A percentile compares a stretch with the other conserved stretches of the same genome.
phyloP scores from a whole-genome alignment of 2,329 filamentous ascomycete species.

The Colletotrichum noveboracense region DNA sequence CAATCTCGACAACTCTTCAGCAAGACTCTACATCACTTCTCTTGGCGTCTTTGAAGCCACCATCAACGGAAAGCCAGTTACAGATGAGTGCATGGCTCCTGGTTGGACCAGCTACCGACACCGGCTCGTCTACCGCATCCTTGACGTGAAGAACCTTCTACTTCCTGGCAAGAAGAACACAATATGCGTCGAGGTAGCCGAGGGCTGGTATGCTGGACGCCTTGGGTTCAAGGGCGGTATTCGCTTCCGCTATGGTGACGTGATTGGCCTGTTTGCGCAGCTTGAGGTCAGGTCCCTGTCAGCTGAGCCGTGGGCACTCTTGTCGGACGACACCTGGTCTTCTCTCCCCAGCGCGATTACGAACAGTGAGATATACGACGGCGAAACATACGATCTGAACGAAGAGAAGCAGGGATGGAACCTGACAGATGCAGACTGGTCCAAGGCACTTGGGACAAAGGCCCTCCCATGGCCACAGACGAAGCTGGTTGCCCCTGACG shows the following conservation, averaged over 20 bases:
- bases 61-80: slow-evolving; percentile 40
- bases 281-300: slow-evolving; percentile 27
- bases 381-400: slow-evolving; percentile 35
- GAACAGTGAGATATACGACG: slow-evolving; percentile 31
- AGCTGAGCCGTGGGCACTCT: slow-evolving; percentile 24
- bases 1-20: not conserved
- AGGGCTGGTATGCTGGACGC: slow-evolving; percentile 56
- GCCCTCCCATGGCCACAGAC: slow-evolving; percentile 22
- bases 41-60: slow-evolving; percentile 41
- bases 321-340: slow-evolving; percentile 35
- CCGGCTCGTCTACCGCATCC: slow-evolving; percentile 47
- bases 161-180: slow-evolving; percentile 37
- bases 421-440: not conserved
- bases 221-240: slow-evolving; percentile 33
- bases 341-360: slow-evolving; percentile 22
- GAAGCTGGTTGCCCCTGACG: slow-evolving; percentile 34
- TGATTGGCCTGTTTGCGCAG: slow-evolving; percentile 32
- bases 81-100: slow-evolving; percentile 39
- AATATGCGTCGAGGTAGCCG: slow-evolving; percentile 51
- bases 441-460: not conserved
- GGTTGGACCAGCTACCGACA: slow-evolving; percentile 50
- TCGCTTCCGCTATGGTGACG: slow-evolving; percentile 36
- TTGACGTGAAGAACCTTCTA: slow-evolving; percentile 43
- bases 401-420: slow-evolving; percentile 26
- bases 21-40: slow-evolving; percentile 39